Base-by-base conservation (phyloP, 208 protist genomes). In the Chromosphaera perkinsii region DNA sequence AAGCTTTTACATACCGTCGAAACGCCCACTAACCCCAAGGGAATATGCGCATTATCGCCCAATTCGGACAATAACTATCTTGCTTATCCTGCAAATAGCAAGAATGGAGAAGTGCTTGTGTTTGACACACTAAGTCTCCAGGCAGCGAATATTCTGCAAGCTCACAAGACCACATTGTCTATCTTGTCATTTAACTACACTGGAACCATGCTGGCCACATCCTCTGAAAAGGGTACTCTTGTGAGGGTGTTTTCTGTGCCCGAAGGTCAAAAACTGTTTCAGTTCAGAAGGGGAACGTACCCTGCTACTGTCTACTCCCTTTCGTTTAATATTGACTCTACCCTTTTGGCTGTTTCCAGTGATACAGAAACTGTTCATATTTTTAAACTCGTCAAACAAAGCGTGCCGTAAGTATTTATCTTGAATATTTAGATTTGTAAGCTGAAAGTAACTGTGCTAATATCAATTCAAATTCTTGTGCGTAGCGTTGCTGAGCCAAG, bases 301-400 rank as follows among this genome's bases (percentile, higher is more conserved):
- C 40, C 77, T 35, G 75, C 76, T 1, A 51, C 17, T 31, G 81
- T 80, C 29, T 77, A 76, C 45, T 54, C 22, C 14, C 39, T 80
- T 37, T 27, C 67, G 17, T 81, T 79, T 49, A 78, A 24, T 24
- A 0, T 33, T 9, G 26, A 69, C 29, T 42, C 57, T 4, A 61
- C 20, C 3, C 14, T 81, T 10, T 27, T 80, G 20, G 42, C 43
- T 37, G 76, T 77, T 3, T 51, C 40, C 24, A 55, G 43, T 27
- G 75, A 74, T 22, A 78, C 60, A 7, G 75, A 71, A 26, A 81
- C 76, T 12, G 37, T 81, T 20, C 76, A 81, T 10, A 69, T 81
- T 20, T 81, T 63, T 61, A 70, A 70, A 45, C 12, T 70, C 17
- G 61, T 39, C 14, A 9, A 67, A 12, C n/a, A 17, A 17, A 55